A percentile compares a stretch with the other conserved stretches of the same genome.
phyloP scores from a whole-genome alignment of 1,284 basidiomycete species.

The Pseudozyma hubeiensis region DNA sequence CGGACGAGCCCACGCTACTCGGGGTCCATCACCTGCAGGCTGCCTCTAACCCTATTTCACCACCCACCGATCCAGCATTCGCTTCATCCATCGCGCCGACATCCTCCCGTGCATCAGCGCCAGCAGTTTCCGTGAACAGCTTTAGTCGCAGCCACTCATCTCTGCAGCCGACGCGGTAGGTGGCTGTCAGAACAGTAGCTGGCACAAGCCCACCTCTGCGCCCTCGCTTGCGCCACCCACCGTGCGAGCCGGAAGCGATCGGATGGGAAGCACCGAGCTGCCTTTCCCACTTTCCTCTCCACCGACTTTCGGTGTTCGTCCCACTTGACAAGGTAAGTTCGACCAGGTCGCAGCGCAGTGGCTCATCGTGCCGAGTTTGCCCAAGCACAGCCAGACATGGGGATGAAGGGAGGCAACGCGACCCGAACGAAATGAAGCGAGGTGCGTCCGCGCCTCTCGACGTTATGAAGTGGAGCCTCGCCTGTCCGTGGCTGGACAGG shows the following conservation, averaged over 20 bases:
- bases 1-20: constrained; percentile 13
- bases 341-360: not conserved
- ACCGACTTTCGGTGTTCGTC: constrained; percentile 3
- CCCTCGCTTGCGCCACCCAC: constrained; percentile 12
- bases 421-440: constrained; percentile 18
- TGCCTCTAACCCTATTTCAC: constrained; percentile 15
- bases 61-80: not conserved
- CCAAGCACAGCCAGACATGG: constrained; percentile 8
- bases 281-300: not conserved
- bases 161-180: not conserved
- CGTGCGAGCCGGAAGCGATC: constrained; percentile 10
- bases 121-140: not conserved
- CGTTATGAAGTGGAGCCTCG: constrained; percentile 1
- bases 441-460: constrained; percentile 28
- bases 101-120: not conserved
- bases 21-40: constrained; percentile 5
- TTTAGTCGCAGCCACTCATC: too few species aligned
- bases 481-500: not conserved
- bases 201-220: constrained; percentile 9
- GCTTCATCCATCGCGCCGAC: constrained; percentile 1
- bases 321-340: not conserved
- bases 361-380: not conserved
- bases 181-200: constrained; percentile 2
- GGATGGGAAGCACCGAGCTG: not conserved
- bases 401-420: not conserved